These are phyloP conservation scores for Melaleuca quinquenervia DNA, from an alignment of 345 rosid species.

Conservation along the genomic window DNA sequence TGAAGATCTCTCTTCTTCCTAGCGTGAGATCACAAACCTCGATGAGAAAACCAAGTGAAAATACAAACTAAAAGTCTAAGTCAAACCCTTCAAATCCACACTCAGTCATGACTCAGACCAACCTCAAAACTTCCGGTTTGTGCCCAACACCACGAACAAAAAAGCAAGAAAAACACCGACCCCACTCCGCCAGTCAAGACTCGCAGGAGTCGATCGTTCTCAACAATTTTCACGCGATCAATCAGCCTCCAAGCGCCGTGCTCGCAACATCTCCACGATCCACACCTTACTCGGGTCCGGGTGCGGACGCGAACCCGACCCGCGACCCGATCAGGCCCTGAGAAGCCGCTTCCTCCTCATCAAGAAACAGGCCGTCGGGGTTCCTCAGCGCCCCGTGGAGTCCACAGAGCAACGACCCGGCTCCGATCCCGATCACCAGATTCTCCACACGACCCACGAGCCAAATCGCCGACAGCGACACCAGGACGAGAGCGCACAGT, in stretches of 20 bases:
- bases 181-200: not conserved
- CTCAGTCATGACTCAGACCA: not conserved
- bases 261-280: not conserved
- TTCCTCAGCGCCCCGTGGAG: slow-evolving; percentile 19
- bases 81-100: not conserved
- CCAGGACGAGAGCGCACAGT: slow-evolving; percentile 9
- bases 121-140: not conserved
- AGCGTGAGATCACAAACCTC: not conserved
- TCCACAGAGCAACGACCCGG: slow-evolving; percentile 14
- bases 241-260: not conserved
- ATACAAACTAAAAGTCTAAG: not conserved
- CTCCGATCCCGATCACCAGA: slow-evolving; percentile 14
- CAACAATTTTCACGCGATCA: not conserved
- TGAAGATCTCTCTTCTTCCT: not conserved
- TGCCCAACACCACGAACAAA: not conserved
- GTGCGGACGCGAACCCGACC: not conserved
- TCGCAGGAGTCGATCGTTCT: not conserved
- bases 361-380: slow-evolving; percentile 18
- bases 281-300: not conserved
- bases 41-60: not conserved
- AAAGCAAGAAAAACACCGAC: not conserved
- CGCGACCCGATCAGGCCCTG: slow-evolving; percentile 11
- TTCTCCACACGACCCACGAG: slow-evolving; percentile 9
- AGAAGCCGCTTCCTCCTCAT: slow-evolving; percentile 7
- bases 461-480: slow-evolving; percentile 22